Conservation (phyloP, 805 yeast genomes). For the Saturnispora galanensis region DNA sequence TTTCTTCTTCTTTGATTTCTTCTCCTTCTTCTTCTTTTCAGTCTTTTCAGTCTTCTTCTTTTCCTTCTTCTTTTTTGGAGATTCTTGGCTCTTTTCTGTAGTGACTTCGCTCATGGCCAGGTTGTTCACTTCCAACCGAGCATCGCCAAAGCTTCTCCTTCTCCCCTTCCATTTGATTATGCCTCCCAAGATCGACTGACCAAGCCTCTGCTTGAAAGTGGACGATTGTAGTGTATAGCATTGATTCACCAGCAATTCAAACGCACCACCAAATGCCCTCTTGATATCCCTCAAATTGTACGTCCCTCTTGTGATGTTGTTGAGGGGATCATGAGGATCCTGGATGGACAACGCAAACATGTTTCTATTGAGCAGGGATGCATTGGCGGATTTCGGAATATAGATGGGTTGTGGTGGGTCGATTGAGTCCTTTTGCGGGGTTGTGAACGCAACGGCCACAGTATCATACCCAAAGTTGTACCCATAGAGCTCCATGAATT, state of each 20-base stretch:
- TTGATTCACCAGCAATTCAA: conserved; percentile 59
- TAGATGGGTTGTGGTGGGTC: conserved; percentile 37
- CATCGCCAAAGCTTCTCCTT: conserved; percentile 69
- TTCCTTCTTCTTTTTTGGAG: neutral
- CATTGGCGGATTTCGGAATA: conserved; percentile 39
- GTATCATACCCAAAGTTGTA: conserved; percentile 77
- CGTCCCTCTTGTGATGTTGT: conserved; percentile 80
- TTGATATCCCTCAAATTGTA: conserved; percentile 71
- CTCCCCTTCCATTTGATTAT: conserved; percentile 68
- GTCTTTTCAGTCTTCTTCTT: conserved; percentile 1
- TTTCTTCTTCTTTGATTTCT: conserved; percentile 1
- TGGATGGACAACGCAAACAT: conserved; percentile 66
- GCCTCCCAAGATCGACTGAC: conserved; percentile 69
- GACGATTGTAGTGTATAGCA: conserved; percentile 66
- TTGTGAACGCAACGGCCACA: conserved; percentile 53
- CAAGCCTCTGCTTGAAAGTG: conserved; percentile 55
- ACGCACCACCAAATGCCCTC: conserved; percentile 84
- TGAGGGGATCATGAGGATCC: conserved; percentile 79
- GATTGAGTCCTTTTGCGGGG: conserved; percentile 32
- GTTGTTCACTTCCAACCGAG: conserved; percentile 51
- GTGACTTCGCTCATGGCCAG: conserved; percentile 33
- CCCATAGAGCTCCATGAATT: conserved; percentile 89
- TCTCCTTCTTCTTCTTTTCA: conserved; percentile 2
- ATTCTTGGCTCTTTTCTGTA: neutral
- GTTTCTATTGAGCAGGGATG: conserved; percentile 34